phyloP scores from a whole-genome alignment of 768 basidiomycete genomes.

The Pleurotus sapidus region DNA sequence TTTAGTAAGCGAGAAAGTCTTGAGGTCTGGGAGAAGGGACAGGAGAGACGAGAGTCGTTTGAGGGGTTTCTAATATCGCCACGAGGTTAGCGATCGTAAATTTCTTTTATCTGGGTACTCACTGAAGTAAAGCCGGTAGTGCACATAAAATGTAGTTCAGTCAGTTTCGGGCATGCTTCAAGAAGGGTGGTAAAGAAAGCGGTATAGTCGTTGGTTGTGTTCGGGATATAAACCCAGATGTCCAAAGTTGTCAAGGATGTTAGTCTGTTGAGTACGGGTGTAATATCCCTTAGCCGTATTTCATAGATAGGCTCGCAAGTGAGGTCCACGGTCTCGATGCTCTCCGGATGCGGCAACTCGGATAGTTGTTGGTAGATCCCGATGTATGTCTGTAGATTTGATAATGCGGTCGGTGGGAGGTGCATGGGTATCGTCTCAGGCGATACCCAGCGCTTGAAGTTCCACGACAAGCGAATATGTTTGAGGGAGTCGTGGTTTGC shows the following conservation, averaged over 20 bases:
- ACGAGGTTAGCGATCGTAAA: too few species aligned
- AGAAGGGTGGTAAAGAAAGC: constrained; percentile 34
- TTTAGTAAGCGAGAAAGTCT: constrained; percentile 45
- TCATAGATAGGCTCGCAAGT: constrained; percentile 49
- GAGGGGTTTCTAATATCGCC: constrained; percentile 34
- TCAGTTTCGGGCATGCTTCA: constrained; percentile 32
- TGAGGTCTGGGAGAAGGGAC: constrained; percentile 34
- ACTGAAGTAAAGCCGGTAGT: constrained; percentile 43
- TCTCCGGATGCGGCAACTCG: constrained; percentile 29
- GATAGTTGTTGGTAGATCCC: constrained; percentile 47
- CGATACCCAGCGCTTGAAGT: constrained; percentile 48
- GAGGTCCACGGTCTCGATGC: constrained; percentile 40
- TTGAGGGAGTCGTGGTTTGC: constrained; percentile 33
- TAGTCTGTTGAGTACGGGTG: constrained; percentile 30
- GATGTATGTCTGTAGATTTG: constrained; percentile 37
- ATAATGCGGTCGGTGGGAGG: constrained; percentile 26
- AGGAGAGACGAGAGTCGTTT: constrained; percentile 36
- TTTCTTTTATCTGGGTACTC: background rate
- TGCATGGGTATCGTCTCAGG: constrained; percentile 34
- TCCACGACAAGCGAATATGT: constrained; percentile 46
- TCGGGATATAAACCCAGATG: constrained; percentile 44
- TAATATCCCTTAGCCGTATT: constrained; percentile 27
- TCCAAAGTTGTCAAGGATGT: constrained; percentile 38
- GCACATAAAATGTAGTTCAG: constrained; percentile 51
- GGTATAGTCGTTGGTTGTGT: constrained; percentile 28